Evolutionary conservation across 2,329 filamentous ascomycete genomes (phyloP), one percentile per base, ranked within the genome.

Genomic region (Huntiella omanensis): DNA sequence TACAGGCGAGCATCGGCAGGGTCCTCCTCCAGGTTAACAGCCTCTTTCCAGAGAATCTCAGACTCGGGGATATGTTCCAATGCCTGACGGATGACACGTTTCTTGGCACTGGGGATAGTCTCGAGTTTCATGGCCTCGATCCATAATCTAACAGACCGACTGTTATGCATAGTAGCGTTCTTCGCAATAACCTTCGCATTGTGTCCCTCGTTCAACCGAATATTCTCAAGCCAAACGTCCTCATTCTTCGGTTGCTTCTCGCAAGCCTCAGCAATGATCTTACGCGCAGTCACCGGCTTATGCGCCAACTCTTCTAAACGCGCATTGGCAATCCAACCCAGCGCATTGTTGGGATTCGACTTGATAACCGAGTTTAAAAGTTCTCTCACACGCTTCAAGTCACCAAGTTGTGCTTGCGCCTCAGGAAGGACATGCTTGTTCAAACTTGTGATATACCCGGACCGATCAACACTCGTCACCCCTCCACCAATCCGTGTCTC

Each of bases 101-200:
- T 96, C 63, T 92, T 93, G 8, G 85, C 83, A 49, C 80, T 74
- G 1, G 76, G 65, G 41, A 94, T 81, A 5, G 77, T 76, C 60
- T 98, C 91, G 17, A 98, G 65, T 52, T 85, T 83, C 77, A 95
- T 95, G 1, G 91, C 92, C 59, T 93, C 87, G 4, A 93, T 79
- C 91, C 91, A 98, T 6, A 98, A 66, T 52, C 80, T 74, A 7
- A 94, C 87, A 0, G 87, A 94, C 47, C 78, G 76, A 51, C 85
- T 80, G 54, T 96, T 96, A 45, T 85, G 78, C 60, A 92, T 84
- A 57, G 98, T 92, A 3, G 88, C 91, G 53, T 87, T 80, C 6
- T 87, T 84, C 5, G 87, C 91, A 53, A 98, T 94, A 51, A 98
- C 78, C 63, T 94, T 96, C 47, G 88, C 87, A 55, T 96, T 98